Percentiles rank a stretch among this genome's conserved stretches.
phyloP scores from a whole-genome alignment of 2,329 filamentous ascomycete species.

The Colletotrichum viniferum region DNA sequence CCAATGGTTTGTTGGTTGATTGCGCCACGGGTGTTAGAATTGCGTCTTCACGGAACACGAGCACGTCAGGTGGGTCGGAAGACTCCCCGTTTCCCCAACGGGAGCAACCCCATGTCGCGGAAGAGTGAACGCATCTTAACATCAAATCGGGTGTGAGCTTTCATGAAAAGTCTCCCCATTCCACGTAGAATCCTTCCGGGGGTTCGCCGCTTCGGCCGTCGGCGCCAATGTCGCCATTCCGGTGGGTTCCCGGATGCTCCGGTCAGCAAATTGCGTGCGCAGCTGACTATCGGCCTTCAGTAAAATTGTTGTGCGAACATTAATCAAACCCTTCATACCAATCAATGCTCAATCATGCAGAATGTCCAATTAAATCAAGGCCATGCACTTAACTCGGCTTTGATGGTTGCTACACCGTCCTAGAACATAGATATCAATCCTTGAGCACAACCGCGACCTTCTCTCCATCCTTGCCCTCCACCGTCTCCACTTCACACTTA shows the following conservation, averaged over 20 bases:
- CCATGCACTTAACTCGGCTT: neutral
- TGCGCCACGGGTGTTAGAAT: slow-evolving; percentile 1
- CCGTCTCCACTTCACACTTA: neutral
- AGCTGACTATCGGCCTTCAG: neutral
- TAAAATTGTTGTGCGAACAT: neutral
- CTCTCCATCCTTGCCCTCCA: neutral
- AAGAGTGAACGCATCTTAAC: neutral
- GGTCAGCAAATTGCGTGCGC: neutral
- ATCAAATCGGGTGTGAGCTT: neutral
- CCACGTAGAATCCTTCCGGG: neutral
- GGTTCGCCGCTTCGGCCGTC: neutral
- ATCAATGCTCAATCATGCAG: too few relatives aligned
- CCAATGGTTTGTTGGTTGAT: neutral
- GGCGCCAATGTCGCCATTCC: neutral
- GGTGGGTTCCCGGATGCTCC: neutral
- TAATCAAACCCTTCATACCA: too few relatives aligned
- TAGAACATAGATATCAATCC: neutral
- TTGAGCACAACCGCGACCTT: neutral
- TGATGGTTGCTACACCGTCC: too few relatives aligned
- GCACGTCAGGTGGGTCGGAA: slow-evolving; percentile 17
- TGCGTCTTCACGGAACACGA: slow-evolving; percentile 8
- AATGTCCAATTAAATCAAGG: too few relatives aligned
- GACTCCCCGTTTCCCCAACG: neutral
- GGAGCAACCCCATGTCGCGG: neutral
- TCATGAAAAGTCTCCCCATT: neutral